A percentile compares a stretch with the other conserved stretches of the same genome.
phyloP scores from a whole-genome alignment of 371 early-diverging fungal species.

The Mortierella sp. region DNA sequence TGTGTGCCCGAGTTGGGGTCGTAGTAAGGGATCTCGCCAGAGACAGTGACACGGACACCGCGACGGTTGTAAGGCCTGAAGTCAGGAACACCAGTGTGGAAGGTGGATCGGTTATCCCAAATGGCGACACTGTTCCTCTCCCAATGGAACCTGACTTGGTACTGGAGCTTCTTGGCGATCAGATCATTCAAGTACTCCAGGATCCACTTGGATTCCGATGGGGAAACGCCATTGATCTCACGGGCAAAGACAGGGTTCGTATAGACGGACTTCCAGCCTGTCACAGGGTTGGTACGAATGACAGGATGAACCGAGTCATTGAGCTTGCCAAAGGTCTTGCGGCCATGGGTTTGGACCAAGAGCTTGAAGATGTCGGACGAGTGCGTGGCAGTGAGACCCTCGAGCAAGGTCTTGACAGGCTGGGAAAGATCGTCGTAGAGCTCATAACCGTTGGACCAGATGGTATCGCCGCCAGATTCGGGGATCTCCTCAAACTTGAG shows the following conservation, averaged over 20 bases:
- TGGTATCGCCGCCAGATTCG: conserved; percentile 66
- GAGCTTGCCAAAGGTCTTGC: conserved; percentile 57
- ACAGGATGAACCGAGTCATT: conserved; percentile 64
- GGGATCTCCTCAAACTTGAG: conserved; percentile 65
- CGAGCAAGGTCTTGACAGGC: conserved; percentile 64
- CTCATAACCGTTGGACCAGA: conserved; percentile 68
- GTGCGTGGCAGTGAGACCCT: conserved; percentile 72
- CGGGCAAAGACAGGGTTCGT: conserved; percentile 72
- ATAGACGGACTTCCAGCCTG: conserved; percentile 73
- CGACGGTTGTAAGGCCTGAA: conserved; percentile 58
- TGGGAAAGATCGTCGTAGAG: conserved; percentile 70
- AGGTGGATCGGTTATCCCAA: conserved; percentile 73
- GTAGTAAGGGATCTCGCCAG: conserved; percentile 68
- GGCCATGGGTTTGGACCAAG: conserved; percentile 54
- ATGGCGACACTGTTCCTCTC: conserved; percentile 69
- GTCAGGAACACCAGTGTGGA: conserved; percentile 68
- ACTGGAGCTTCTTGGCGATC: conserved; percentile 62
- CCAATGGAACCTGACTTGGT: conserved; percentile 75
- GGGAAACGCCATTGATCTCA: conserved; percentile 63
- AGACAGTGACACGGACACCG: conserved; percentile 63
- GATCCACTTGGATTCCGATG: conserved; percentile 65
- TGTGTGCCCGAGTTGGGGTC: conserved; percentile 62
- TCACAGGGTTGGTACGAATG: conserved; percentile 76
- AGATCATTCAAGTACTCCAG: conserved; percentile 64
- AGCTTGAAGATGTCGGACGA: conserved; percentile 60